These are phyloP conservation scores for Przewalskia tangutica DNA, from an alignment of 257 asterid genomes.

Conservation along the genomic window DNA sequence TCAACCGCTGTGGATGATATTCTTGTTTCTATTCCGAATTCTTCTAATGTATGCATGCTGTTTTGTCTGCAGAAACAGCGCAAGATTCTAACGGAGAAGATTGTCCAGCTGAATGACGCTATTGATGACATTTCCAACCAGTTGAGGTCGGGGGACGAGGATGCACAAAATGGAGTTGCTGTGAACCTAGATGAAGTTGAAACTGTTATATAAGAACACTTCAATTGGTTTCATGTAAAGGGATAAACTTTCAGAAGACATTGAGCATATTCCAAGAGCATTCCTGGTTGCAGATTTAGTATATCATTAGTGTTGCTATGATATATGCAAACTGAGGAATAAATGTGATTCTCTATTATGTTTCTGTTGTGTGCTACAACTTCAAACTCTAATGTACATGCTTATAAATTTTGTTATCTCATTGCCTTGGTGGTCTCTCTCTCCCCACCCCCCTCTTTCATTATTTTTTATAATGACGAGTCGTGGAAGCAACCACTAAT, in stretches of 20 bases:
- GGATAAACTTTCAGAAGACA: neutral
- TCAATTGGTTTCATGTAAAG: neutral
- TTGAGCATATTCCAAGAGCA: neutral
- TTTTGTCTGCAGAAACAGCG: conserved; percentile 24
- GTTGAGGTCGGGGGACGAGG: conserved; percentile 21
- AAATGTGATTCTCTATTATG: neutral
- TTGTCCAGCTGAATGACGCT: conserved; percentile 30
- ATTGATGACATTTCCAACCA: conserved; percentile 32
- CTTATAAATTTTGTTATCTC: neutral
- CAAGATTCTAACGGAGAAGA: conserved; percentile 32
- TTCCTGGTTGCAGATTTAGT: neutral
- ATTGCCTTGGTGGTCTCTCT: neutral
- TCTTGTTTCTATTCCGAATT: neutral
- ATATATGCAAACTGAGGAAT: neutral
- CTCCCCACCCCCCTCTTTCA: too few species aligned
- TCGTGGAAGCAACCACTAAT: too few species aligned
- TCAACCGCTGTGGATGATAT: neutral
- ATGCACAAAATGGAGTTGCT: conserved; percentile 24
- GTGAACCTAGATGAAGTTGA: conserved; percentile 25
- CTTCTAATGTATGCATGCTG: neutral
- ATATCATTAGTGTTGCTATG: neutral
- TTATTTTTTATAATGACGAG: too few species aligned
- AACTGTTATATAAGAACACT: conserved; percentile 18
- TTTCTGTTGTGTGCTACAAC: neutral
- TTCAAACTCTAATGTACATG: neutral